A percentile compares a stretch with the other conserved stretches of the same genome.
Evolutionary conservation across 352 stramenopile species (phyloP).

Genomic region (Globisporangium lucens): DNA sequence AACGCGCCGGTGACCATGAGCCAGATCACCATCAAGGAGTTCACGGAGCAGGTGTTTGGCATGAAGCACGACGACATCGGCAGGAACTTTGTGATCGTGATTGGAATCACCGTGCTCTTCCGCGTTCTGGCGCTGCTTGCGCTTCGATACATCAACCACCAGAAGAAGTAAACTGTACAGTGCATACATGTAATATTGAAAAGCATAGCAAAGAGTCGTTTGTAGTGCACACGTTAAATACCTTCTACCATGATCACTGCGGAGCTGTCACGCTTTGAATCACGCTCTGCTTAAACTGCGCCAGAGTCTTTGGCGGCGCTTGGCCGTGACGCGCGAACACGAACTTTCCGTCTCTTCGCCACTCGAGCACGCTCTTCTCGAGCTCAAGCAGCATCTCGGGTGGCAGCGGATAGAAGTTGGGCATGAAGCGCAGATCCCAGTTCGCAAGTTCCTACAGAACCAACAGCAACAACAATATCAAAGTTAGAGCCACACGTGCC

Average conservation of each 20-base stretch:
- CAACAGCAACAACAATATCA: conserved; percentile 8
- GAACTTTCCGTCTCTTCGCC: conserved; percentile 22
- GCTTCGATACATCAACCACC: background rate
- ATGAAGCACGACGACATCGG: conserved; percentile 1
- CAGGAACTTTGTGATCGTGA: background rate
- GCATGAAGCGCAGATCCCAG: conserved; percentile 47
- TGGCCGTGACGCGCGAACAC: conserved; percentile 20
- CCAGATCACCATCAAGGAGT: conserved; percentile 1
- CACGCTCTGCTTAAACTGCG: conserved; percentile 31
- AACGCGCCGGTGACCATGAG: background rate
- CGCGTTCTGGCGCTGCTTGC: background rate
- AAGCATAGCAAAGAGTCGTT: background rate
- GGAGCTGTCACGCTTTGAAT: background rate
- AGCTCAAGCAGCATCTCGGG: conserved; percentile 63
- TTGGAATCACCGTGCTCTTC: conserved; percentile 4
- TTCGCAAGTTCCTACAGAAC: conserved; percentile 19
- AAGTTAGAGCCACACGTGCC: conserved; percentile 1
- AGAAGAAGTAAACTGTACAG: background rate
- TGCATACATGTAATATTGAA: background rate
- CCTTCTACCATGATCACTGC: background rate
- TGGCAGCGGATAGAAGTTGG: conserved; percentile 56
- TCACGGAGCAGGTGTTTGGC: background rate
- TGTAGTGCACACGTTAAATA: conserved; percentile 14
- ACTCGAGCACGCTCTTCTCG: conserved; percentile 28
- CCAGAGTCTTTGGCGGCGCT: conserved; percentile 16